Percentiles rank a stretch among this genome's conserved stretches.
Evolutionary conservation across 352 stramenopile genomes (phyloP).

Genomic region (Pythium guiyangense): DNA sequence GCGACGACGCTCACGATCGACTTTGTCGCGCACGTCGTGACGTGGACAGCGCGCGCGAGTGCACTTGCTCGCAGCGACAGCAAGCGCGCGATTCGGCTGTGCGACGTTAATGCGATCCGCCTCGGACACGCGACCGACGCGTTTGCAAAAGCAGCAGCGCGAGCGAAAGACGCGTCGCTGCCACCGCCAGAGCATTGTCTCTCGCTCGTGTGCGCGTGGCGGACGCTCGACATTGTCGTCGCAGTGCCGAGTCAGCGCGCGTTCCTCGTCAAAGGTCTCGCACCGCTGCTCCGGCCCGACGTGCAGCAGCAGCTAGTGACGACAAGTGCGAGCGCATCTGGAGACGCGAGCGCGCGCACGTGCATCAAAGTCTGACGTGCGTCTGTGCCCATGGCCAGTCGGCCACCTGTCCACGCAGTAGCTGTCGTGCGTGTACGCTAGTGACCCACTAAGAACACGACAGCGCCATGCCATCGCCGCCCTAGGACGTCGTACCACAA

Average conservation of each 20-base stretch:
- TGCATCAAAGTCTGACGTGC: slow-evolving; percentile 3
- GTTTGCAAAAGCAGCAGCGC: slow-evolving; percentile 21
- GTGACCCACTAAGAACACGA: no score
- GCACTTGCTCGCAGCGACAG: slow-evolving; percentile 9
- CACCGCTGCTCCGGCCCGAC: background rate
- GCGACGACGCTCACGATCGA: slow-evolving; percentile 42
- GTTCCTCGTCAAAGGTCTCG: slow-evolving; percentile 48
- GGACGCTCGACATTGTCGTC: slow-evolving; percentile 60
- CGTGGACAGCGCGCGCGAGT: slow-evolving; percentile 43
- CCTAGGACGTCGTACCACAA: no score
- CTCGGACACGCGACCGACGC: slow-evolving; percentile 44
- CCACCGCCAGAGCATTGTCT: slow-evolving; percentile 39
- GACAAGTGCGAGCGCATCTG: background rate
- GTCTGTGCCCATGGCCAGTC: no score
- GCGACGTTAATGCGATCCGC: slow-evolving; percentile 51
- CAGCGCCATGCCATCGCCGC: no score
- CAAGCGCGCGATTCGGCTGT: slow-evolving; percentile 29
- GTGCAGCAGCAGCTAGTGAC: background rate
- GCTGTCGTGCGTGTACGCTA: background rate
- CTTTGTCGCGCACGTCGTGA: slow-evolving; percentile 43
- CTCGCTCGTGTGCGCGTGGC: slow-evolving; percentile 53
- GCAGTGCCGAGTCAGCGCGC: slow-evolving; percentile 41
- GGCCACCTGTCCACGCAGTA: no score
- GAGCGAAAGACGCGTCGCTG: slow-evolving; percentile 17
- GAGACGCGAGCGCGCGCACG: background rate